A percentile compares a stretch with the other conserved stretches of the same genome.
These are phyloP conservation scores for Nakataea oryzae DNA, from an alignment of 2,329 filamentous ascomycete genomes.

Conservation along the genomic window DNA sequence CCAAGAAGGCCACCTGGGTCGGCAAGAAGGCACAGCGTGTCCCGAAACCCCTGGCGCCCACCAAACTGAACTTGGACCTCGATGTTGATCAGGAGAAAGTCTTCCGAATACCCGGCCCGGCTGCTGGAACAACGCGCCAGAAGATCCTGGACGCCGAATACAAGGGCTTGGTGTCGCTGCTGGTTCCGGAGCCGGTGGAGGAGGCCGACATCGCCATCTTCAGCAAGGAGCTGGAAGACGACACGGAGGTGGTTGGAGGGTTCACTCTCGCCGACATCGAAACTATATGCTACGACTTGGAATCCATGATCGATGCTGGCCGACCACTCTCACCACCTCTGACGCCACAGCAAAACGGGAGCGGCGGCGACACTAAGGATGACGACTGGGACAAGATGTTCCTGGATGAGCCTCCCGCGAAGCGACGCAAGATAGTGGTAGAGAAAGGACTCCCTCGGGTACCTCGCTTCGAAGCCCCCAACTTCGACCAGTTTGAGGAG, in stretches of 20 bases:
- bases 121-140: slow-evolving; percentile 40
- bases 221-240: slow-evolving; percentile 22
- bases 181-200: slow-evolving; percentile 25
- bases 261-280: slow-evolving; percentile 72
- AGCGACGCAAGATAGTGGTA: slow-evolving; percentile 52
- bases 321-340: slow-evolving; percentile 15
- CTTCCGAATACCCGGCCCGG: slow-evolving; percentile 64
- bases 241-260: slow-evolving; percentile 59
- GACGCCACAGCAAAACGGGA: slow-evolving; percentile 15
- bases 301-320: slow-evolving; percentile 41
- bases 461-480: slow-evolving; percentile 51
- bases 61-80: slow-evolving; percentile 80
- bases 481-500: slow-evolving; percentile 71
- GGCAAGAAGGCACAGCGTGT: slow-evolving; percentile 70
- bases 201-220: slow-evolving; percentile 34
- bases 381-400: slow-evolving; percentile 57
- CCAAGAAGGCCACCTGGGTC: slow-evolving; percentile 67
- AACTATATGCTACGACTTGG: slow-evolving; percentile 81
- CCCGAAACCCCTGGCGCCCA: slow-evolving; percentile 72
- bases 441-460: slow-evolving; percentile 42
- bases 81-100: slow-evolving; percentile 76
- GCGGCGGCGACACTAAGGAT: slow-evolving; percentile 30
- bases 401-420: slow-evolving; percentile 39
- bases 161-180: slow-evolving; percentile 33
- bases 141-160: slow-evolving; percentile 41